phyloP scores from a whole-genome alignment of 352 stramenopile genomes.

The Thalassiosira gravida region DNA sequence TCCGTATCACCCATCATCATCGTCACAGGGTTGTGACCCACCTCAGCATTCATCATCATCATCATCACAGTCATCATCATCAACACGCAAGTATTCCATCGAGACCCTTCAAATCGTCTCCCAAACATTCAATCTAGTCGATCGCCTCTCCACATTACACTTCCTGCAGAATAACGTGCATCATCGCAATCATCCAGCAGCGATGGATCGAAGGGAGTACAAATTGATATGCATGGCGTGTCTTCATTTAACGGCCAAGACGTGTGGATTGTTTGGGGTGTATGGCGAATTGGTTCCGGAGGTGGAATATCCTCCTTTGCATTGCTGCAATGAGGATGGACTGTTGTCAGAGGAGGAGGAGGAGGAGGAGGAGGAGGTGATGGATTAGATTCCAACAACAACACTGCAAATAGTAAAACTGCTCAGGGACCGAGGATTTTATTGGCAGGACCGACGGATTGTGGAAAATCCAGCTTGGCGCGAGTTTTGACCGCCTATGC shows the following conservation, averaged over 20 bases:
- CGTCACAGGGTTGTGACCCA: neutral
- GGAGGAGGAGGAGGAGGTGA: too few species aligned
- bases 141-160: conserved; percentile 18
- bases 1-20: conserved; percentile 16
- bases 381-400: too few species aligned
- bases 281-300: neutral
- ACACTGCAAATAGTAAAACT: neutral
- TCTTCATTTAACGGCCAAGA: conserved; percentile 32
- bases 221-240: conserved; percentile 36
- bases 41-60: too few species aligned
- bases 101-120: conserved; percentile 19
- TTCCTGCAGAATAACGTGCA: neutral
- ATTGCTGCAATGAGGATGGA: too few species aligned
- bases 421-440: conserved; percentile 76
- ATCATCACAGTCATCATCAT: neutral
- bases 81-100: conserved; percentile 21
- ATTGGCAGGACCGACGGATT: conserved; percentile 74
- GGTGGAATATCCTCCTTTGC: neutral
- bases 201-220: conserved; percentile 16
- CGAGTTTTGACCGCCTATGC: conserved; percentile 76
- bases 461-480: conserved; percentile 76
- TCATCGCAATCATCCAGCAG: too few species aligned
- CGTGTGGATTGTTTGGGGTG: conserved; percentile 18
- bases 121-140: conserved; percentile 23
- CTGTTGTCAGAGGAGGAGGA: too few species aligned